phyloP scores from a whole-genome alignment of 768 basidiomycete genomes.

The Lentinula aciculospora region DNA sequence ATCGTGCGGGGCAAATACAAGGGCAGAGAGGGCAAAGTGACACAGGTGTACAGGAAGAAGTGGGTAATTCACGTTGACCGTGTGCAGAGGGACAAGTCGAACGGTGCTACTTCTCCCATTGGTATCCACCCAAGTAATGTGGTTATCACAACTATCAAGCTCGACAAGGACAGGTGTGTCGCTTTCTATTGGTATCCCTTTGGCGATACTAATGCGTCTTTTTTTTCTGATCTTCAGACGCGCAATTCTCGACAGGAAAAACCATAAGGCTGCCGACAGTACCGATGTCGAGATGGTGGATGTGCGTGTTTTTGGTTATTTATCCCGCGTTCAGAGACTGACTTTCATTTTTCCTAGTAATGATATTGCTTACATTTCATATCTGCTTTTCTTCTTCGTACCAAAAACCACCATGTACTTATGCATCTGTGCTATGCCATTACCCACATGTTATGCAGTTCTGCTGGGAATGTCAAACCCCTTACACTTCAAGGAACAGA shows the following conservation, averaged over 20 bases:
- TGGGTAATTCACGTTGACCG: constrained; percentile 99
- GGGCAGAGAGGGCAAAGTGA: constrained; percentile 97
- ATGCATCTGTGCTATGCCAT: constrained; percentile 32
- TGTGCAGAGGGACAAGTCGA: constrained; percentile 95
- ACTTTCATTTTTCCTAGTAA: constrained; percentile 27
- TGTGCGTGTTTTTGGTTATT: constrained; percentile 37
- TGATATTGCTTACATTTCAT: constrained; percentile 19
- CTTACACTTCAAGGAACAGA: too few species aligned
- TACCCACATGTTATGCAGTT: constrained; percentile 43
- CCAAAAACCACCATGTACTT: constrained; percentile 41
- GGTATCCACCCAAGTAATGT: constrained; percentile 97
- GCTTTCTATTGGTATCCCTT: not conserved
- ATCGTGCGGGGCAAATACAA: constrained; percentile 98
- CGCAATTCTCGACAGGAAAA: constrained; percentile 83
- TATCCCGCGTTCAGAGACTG: not conserved
- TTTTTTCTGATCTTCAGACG: constrained; percentile 43
- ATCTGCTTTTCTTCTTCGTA: constrained; percentile 17
- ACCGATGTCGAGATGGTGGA: constrained; percentile 79
- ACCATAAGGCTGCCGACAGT: constrained; percentile 44
- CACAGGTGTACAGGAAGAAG: constrained; percentile 97
- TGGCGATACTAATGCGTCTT: not conserved
- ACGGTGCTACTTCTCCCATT: constrained; percentile 89
- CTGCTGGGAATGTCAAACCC: constrained; percentile 13
- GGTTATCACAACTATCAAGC: constrained; percentile 87
- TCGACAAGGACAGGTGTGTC: constrained; percentile 83